Percentiles rank a stretch among this genome's conserved stretches.
These are phyloP conservation scores for Saturnispora sanitii DNA, from an alignment of 805 yeast species.

Conservation along the genomic window DNA sequence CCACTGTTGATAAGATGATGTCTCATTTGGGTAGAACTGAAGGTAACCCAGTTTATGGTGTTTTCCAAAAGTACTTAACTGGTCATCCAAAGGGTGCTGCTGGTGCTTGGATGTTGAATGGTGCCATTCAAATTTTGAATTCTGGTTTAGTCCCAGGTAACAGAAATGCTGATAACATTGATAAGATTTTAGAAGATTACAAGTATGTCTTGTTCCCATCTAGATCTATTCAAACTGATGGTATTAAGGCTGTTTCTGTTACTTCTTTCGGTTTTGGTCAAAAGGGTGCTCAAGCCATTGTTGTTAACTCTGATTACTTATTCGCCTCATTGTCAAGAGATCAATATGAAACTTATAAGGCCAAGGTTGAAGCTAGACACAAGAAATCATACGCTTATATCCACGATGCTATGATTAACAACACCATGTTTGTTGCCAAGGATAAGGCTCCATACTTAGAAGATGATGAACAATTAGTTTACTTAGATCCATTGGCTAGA, in stretches of 20 bases:
- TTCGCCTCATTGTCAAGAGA: constrained; percentile 68
- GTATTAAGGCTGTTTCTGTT: constrained; percentile 92
- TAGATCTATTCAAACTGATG: constrained; percentile 86
- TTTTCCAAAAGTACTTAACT: constrained; percentile 96
- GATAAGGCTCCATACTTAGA: constrained; percentile 87
- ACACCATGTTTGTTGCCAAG: constrained; percentile 87
- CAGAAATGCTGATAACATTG: constrained; percentile 96
- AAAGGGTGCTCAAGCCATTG: constrained; percentile 95
- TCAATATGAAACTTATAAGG: constrained; percentile 61
- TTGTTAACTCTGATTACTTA: constrained; percentile 87
- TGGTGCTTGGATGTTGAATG: constrained; percentile 99
- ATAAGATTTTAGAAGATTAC: constrained; percentile 67
- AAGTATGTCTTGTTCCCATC: constrained; percentile 92
- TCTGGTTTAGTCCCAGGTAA: constrained; percentile 92
- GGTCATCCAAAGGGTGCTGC: constrained; percentile 99
- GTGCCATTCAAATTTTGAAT: constrained; percentile 88
- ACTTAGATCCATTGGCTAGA: constrained; percentile 92
- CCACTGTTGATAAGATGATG: constrained; percentile 87
- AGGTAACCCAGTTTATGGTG: constrained; percentile 97
- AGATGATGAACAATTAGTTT: constrained; percentile 80
- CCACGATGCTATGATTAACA: constrained; percentile 89
- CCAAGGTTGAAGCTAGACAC: constrained; percentile 58
- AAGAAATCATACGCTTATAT: constrained; percentile 86
- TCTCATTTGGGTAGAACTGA: constrained; percentile 89
- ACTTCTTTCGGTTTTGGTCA: constrained; percentile 99